Percentiles rank a stretch among this genome's conserved stretches.
These are phyloP conservation scores for Albugo laibachii DNA, from an alignment of 352 stramenopile species.

Conservation along the genomic window DNA sequence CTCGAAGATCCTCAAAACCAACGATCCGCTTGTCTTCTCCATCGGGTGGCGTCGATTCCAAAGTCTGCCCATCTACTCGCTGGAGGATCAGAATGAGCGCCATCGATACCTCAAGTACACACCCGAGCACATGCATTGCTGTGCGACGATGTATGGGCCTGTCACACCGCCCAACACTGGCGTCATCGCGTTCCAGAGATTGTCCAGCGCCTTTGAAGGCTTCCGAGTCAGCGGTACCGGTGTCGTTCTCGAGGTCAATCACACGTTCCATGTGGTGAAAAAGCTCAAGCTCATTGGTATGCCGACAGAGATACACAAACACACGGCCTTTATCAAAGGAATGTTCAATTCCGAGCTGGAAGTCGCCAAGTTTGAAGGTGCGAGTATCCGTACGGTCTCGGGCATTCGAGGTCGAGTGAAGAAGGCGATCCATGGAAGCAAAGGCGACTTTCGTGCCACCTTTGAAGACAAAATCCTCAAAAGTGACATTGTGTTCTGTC, in stretches of 20 bases:
- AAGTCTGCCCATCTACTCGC: constrained; percentile 95
- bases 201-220: constrained; percentile 78
- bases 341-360: constrained; percentile 93
- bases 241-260: constrained; percentile 93
- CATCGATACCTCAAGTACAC: constrained; percentile 97
- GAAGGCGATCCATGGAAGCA: constrained; percentile 84
- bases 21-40: constrained; percentile 96
- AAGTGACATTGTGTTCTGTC: constrained; percentile 98
- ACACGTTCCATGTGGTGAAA: constrained; percentile 97
- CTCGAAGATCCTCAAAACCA: constrained; percentile 94
- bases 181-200: constrained; percentile 92
- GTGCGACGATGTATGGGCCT: constrained; percentile 93
- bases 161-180: constrained; percentile 93
- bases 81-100: constrained; percentile 95
- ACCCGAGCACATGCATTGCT: constrained; percentile 99
- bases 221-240: constrained; percentile 97
- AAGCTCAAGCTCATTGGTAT: constrained; percentile 99
- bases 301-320: constrained; percentile 96
- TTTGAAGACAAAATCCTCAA: constrained; percentile 99
- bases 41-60: constrained; percentile 98
- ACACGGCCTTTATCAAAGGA: constrained; percentile 96
- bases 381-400: constrained; percentile 94
- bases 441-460: constrained; percentile 94
- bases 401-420: constrained; percentile 97
- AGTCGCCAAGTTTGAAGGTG: constrained; percentile 95